Conservation (phyloP, 2,329 filamentous ascomycete species). For the Beauveria australis region DNA sequence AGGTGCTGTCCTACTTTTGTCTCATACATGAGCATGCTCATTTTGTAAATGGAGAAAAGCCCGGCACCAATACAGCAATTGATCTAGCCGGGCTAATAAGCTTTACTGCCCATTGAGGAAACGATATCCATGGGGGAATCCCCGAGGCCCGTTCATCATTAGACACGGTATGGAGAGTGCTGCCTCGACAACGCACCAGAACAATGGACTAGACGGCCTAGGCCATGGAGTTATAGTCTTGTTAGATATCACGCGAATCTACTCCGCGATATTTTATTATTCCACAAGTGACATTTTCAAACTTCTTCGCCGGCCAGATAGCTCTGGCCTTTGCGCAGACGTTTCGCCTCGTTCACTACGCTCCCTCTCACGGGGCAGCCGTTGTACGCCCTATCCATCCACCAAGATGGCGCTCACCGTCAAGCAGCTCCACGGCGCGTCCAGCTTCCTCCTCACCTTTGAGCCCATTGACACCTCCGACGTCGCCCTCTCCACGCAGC, state of each 20-base stretch:
- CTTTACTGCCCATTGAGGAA: not conserved
- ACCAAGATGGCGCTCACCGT: conserved; percentile 51
- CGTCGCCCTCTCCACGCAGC: conserved; percentile 20
- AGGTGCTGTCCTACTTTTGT: too few species aligned
- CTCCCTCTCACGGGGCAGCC: too few species aligned
- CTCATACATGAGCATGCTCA: too few species aligned
- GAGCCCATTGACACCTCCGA: conserved; percentile 35
- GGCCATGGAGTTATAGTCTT: not conserved
- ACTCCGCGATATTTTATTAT: not conserved
- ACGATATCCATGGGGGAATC: not conserved
- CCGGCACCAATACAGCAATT: too few species aligned
- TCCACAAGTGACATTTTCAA: not conserved
- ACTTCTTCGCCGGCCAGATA: not conserved
- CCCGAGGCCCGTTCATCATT: not conserved
- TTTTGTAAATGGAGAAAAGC: too few species aligned
- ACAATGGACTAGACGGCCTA: not conserved
- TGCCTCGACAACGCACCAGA: conserved; percentile 1
- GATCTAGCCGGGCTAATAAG: too few species aligned
- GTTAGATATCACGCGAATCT: not conserved
- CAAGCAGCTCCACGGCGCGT: conserved; percentile 56
- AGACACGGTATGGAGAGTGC: not conserved
- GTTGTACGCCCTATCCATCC: not conserved
- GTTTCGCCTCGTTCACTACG: not conserved
- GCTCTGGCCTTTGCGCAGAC: not conserved
- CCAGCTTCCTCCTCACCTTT: conserved; percentile 58